Conservation (phyloP, 2,329 filamentous ascomycete genomes). For the Aspergillus versicolor region DNA sequence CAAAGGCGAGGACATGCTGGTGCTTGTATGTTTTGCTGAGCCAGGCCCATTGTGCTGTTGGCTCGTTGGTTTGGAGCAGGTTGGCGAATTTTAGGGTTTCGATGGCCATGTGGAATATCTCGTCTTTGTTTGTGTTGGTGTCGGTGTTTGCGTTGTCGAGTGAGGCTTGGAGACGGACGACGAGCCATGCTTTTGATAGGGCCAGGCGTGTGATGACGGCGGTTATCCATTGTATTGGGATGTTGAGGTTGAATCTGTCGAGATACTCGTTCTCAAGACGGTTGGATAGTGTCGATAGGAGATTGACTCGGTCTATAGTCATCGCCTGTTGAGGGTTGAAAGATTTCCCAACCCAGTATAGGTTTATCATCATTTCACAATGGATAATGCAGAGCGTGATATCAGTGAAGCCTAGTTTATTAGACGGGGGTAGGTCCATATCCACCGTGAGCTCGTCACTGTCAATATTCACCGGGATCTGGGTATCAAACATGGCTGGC, state of each 20-base stretch:
- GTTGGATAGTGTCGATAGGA: not conserved
- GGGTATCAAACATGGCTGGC: constrained; percentile 23
- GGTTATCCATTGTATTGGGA: constrained; percentile 59
- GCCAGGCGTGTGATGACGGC: constrained; percentile 64
- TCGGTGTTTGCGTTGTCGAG: not conserved
- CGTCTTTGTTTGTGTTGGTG: not conserved
- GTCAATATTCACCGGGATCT: constrained; percentile 26
- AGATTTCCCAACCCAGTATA: not conserved
- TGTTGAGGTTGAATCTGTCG: constrained; percentile 36
- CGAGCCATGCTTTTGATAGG: constrained; percentile 66
- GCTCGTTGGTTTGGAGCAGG: constrained; percentile 58
- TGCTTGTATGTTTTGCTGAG: constrained; percentile 58
- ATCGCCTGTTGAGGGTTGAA: not conserved
- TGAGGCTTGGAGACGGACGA: constrained; percentile 14
- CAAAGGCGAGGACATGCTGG: constrained; percentile 57
- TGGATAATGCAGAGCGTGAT: constrained; percentile 12
- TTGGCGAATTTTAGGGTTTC: constrained; percentile 66
- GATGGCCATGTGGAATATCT: constrained; percentile 29
- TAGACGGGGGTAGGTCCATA: constrained; percentile 12
- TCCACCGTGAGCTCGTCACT: constrained; percentile 20
- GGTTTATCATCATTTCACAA: not conserved
- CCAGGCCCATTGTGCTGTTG: constrained; percentile 57
- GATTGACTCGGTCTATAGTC: not conserved
- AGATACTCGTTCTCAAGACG: constrained; percentile 22
- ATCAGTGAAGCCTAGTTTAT: constrained; percentile 20